Conservation (phyloP, 352 stramenopile genomes). For the Peronospora destructor region DNA sequence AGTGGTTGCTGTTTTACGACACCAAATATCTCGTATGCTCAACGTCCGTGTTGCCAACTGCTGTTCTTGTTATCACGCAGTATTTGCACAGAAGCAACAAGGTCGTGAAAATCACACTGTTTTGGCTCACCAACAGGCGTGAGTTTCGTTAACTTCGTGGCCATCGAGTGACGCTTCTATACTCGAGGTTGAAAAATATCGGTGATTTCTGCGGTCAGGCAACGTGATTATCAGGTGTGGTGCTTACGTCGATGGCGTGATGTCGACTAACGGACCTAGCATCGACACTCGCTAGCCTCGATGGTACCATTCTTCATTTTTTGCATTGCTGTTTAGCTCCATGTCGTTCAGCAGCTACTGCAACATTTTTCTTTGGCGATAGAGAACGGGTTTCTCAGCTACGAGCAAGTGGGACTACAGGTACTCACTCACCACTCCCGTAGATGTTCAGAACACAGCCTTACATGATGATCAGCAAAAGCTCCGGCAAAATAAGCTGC, state of each 20-base stretch:
- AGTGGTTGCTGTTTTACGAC: slow-evolving; percentile 21
- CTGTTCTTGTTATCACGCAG: slow-evolving; percentile 5
- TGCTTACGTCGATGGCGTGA: background rate
- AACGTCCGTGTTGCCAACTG: slow-evolving; percentile 19
- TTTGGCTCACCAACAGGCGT: slow-evolving; percentile 8
- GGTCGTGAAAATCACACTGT: slow-evolving; percentile 9
- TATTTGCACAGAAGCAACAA: slow-evolving; percentile 21
- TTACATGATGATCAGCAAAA: too few species aligned
- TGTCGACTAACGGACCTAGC: too few species aligned
- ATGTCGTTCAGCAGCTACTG: too few species aligned
- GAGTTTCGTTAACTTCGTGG: background rate
- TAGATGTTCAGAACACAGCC: too few species aligned
- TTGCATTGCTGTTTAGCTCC: too few species aligned
- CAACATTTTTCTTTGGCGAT: too few species aligned
- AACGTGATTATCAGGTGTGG: slow-evolving; percentile 1
- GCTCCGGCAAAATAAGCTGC: too few species aligned
- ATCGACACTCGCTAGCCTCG: too few species aligned
- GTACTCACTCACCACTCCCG: too few species aligned
- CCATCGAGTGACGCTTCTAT: background rate
- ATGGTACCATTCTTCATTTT: too few species aligned
- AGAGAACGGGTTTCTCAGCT: too few species aligned
- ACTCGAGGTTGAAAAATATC: background rate
- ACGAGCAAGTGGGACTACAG: too few species aligned
- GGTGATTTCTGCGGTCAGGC: background rate
- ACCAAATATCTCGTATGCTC: slow-evolving; percentile 13